A percentile compares a stretch with the other conserved stretches of the same genome.
phyloP scores from a whole-genome alignment of 441 rosid genomes.

The Euphorbia schlechtendalii region DNA sequence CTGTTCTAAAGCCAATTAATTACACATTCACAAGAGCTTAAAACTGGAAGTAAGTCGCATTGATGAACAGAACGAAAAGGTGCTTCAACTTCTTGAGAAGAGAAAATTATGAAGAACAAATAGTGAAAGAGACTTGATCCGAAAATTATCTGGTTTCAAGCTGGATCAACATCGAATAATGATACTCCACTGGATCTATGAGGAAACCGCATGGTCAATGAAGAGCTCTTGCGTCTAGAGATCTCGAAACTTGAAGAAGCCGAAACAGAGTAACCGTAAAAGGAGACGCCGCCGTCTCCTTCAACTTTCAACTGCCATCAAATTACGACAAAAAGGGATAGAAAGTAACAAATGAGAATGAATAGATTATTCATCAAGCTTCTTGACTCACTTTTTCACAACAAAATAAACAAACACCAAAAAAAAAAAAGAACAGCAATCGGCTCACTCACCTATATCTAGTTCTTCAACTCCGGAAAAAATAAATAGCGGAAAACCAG shows the following conservation, averaged over 20 bases:
- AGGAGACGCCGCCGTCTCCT: conserved; percentile 3
- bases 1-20: conserved; percentile 16
- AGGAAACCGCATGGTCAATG: conserved; percentile 8
- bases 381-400: conserved; percentile 28
- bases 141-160: conserved; percentile 7
- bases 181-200: conserved; percentile 22
- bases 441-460: background rate
- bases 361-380: conserved; percentile 27
- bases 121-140: too few relatives aligned
- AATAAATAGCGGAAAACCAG: background rate
- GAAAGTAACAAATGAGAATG: conserved; percentile 18
- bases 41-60: too few relatives aligned
- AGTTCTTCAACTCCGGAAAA: background rate
- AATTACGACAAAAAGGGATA: background rate
- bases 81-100: too few relatives aligned
- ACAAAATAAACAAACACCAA: too few relatives aligned
- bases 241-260: conserved; percentile 11
- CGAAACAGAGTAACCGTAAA: conserved; percentile 1
- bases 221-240: conserved; percentile 5
- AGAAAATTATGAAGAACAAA: too few relatives aligned
- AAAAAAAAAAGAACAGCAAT: too few relatives aligned
- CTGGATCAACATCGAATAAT: conserved; percentile 20
- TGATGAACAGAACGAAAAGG: too few relatives aligned
- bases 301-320: conserved; percentile 19
- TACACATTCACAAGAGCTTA: background rate